Conservation (phyloP, 2,329 filamentous ascomycete genomes). For the Aspergillus flavus region DNA sequence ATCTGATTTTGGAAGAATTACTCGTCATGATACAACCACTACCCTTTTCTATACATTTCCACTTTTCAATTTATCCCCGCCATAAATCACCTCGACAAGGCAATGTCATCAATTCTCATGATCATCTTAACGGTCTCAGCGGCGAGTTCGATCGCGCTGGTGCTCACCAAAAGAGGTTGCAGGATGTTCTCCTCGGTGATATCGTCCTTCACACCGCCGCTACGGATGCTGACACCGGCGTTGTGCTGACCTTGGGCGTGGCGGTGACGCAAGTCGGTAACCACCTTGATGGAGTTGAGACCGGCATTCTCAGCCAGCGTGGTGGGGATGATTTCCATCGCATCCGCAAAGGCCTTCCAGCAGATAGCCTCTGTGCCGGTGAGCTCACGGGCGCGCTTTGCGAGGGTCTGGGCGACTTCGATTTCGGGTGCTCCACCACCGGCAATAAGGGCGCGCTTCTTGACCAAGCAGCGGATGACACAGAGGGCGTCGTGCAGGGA, state of each 20-base stretch:
- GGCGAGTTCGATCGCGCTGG: constrained; percentile 93
- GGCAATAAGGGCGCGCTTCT: constrained; percentile 99
- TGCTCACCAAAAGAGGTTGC: constrained; percentile 94
- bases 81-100: constrained; percentile 50
- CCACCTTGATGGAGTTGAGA: constrained; percentile 97
- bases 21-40: constrained; percentile 26
- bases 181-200: constrained; percentile 96
- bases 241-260: constrained; percentile 95
- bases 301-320: constrained; percentile 97
- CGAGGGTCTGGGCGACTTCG: constrained; percentile 86
- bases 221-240: constrained; percentile 97
- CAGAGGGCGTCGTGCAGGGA: constrained; percentile 96
- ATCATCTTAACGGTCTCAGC: constrained; percentile 99
- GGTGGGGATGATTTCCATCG: constrained; percentile 94
- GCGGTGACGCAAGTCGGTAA: constrained; percentile 90
- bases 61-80: constrained; percentile 6
- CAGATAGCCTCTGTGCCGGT: constrained; percentile 94
- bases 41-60: constrained; percentile 20
- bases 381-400: constrained; percentile 78
- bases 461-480: constrained; percentile 94
- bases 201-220: constrained; percentile 93
- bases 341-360: constrained; percentile 98
- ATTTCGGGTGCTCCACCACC: constrained; percentile 96
- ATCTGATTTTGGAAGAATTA: constrained; percentile 26
- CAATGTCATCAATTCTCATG: constrained; percentile 69